Evolutionary conservation across 768 basidiomycete genomes (phyloP), one percentile per base, ranked within the genome.

Genomic region (Chiua virens): DNA sequence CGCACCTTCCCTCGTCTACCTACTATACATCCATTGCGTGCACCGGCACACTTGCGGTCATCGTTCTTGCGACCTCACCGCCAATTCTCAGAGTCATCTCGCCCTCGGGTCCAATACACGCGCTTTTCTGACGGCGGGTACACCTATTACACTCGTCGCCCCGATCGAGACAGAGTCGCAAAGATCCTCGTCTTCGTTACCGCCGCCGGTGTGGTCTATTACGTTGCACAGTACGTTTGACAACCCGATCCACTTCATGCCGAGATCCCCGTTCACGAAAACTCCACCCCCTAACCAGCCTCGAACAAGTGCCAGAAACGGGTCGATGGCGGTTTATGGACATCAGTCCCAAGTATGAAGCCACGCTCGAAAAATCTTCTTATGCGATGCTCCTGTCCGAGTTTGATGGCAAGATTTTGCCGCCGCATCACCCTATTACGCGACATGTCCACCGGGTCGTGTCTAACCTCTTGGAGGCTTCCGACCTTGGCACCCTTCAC

Each of bases 291-390:
- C 35, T 37, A 5, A 28, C 30, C 42, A 94, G 92, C 61, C 75
- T 95, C 23, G 94, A 98, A 65, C 78, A 81, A 62, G 89, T 92
- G 0, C 84, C 88, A 3, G 87, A 94, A 64, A 95, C 92, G 0
- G 92, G 92, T 0, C 73, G 95, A 49, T 87, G 86, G 80, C 71
- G 95, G 20, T 97, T 95, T 65, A 96, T 98, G 81, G 87, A 89
- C 62, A 77, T 86, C 4, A 78, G 78, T 37, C 77, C 77, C 0
- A 73, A 74, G 45, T 70, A 67, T 23, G 90, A 94, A 70, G 73
- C 78, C 8, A 63, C 71, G 77, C 64, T 87, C 14, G 78, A 73
- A 17, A 69, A 80, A 42, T 37, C 67, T 3, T 62, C 70, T 20
- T 68, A 73, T 55, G 42, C 56, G 34, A 66, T 84, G 47, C 73